Evolutionary conservation across 1,284 basidiomycete genomes (phyloP), one percentile per base, ranked within the genome.

Genomic region (Malassezia pachydermatis): DNA sequence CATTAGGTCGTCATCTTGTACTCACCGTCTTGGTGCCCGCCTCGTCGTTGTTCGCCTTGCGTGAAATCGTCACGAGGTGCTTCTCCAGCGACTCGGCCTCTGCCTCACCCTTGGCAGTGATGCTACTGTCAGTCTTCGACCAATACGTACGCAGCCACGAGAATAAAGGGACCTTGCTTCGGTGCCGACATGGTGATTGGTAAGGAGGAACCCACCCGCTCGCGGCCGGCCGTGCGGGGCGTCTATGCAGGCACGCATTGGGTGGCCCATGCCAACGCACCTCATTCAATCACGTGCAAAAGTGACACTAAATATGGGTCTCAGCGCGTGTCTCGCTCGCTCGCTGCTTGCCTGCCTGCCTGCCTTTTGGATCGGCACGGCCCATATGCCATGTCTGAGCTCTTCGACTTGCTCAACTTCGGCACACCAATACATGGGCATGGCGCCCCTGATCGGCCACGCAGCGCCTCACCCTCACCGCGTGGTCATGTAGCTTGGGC

Each of bases 311-410:
- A n/a, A 9, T 30, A 10, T 30, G 29, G 29, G 9, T 30, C 29
- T 10, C 29, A 30, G 9, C n/a, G n/a, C 29, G 29, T n/a, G 10
- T 10, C 29, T 30, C 10, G n/a, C 29, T 30, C 29, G 29, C 10
- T 9, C 29, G n/a, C n/a, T n/a, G n/a, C n/a, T n/a, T n/a, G n/a
- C n/a, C n/a, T 23, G 37, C 19, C 37, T 17, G n/a, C 11, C 24
- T 14, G 34, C 20, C 37, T 13, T 17, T 9, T 14, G 24, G 17
- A 11, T 28, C 17, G 24, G 33, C 42, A n/a, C n/a, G n/a, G n/a
- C n/a, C n/a, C n/a, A n/a, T n/a, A n/a, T n/a, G n/a, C n/a, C n/a
- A 51, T 51, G 49, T 51, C 49, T 24, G 49, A 45, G 37, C 33
- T 45, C 32, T 51, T 51, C 36, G 49, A 51, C 25, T 44, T 51